Evolutionary conservation across 495 filamentous ascomycete species (phyloP), one percentile per base, ranked within the genome.

Genomic region (Penicillium malachiteum): DNA sequence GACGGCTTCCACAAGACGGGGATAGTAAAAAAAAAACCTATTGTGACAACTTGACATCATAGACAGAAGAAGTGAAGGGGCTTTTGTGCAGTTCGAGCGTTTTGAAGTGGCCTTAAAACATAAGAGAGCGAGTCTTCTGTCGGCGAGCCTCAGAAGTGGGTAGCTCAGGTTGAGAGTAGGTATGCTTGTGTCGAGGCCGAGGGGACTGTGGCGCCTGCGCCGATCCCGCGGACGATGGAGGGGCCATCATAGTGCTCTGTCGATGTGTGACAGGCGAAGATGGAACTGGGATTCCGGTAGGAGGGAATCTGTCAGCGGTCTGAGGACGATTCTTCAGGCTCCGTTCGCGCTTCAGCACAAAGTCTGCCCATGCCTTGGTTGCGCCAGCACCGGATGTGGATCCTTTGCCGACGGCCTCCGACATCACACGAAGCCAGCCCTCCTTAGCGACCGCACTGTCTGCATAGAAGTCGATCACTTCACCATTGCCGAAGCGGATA

Each of bases 391-490:
- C 73, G 57, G 54, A 68, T 53, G 58, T 66, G 41, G 53, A 71
- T 43, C 79, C 88, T 74, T 87, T 87, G 60, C 92, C 92, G 17
- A 96, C 86, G 26, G 89, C 85, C 45, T 97, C 89, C 1, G 79
- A 78, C n/a, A 98, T 84, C 13, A 91, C 90, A 58, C 86, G 86
- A 84, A 98, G 93, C 94, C 94, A 98, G 49, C 84, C 89, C 12
- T 95, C 88, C 70, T 98, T 98, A 60, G 91, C 87, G 46, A 79
- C 82, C 1, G 84, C 77, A 35, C 82, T 90, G 70, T 98, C 94
- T 58, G 94, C 95, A 60, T 98, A 98, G 72, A 98, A 98, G 70
- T 98, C 94, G 58, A 98, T 98, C 39, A 93, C 84, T 73, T 98
- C 94, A 47, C 94, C 94, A 66, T 98, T 98, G 55, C 87, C 92